These are phyloP conservation scores for Heliamphora exappendiculata DNA, from an alignment of 148 eudicot genomes.

Conservation along the genomic window DNA sequence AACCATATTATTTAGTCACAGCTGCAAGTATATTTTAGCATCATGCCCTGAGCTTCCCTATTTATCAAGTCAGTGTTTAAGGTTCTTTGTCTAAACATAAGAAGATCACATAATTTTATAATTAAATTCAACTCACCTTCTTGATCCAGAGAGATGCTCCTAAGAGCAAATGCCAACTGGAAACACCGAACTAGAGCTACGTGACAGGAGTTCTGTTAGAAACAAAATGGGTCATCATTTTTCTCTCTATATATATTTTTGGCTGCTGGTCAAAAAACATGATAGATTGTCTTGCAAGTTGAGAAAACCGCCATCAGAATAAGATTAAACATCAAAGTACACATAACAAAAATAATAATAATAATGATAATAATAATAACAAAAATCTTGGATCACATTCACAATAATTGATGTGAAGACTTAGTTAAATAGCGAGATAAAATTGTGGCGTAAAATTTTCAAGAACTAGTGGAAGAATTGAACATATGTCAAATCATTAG, in stretches of 20 bases:
- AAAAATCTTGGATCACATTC: neutral
- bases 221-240: too few relatives aligned
- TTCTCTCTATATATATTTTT: too few relatives aligned
- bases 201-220: slow-evolving; percentile 63
- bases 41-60: neutral
- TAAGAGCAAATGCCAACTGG: slow-evolving; percentile 81
- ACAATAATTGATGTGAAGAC: neutral
- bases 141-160: slow-evolving; percentile 60
- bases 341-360: too few relatives aligned
- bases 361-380: too few relatives aligned
- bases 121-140: slow-evolving; percentile 39
- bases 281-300: slow-evolving; percentile 8
- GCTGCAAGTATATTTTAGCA: neutral
- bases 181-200: slow-evolving; percentile 65
- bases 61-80: neutral
- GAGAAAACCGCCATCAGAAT: neutral
- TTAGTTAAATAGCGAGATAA: neutral
- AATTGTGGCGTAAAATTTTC: too few relatives aligned
- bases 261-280: too few relatives aligned
- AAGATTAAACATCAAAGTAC: neutral
- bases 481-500: neutral
- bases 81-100: neutral
- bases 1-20: too few relatives aligned
- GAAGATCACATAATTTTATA: neutral
- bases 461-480: neutral